A percentile compares a stretch with the other conserved stretches of the same genome.
Evolutionary conservation across 1,284 basidiomycete genomes (phyloP).

Genomic region (Apiotrichum sp.): DNA sequence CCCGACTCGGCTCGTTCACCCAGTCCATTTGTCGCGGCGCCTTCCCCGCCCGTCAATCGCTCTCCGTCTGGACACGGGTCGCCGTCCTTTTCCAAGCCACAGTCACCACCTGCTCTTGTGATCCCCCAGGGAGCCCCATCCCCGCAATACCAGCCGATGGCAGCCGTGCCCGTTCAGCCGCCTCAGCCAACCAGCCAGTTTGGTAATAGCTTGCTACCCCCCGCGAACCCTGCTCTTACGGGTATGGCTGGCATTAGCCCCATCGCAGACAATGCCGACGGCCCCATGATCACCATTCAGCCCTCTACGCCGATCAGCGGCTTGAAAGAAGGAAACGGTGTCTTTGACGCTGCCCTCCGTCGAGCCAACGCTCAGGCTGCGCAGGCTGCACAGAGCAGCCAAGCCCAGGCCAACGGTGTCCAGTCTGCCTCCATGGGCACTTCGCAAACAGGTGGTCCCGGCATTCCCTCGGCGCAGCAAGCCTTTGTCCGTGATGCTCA

Average conservation of each 20-base stretch:
- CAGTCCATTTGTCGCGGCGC: constrained; percentile 25
- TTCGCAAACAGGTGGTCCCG: not conserved
- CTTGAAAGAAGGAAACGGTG: constrained; percentile 37
- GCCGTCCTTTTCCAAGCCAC: constrained; percentile 41
- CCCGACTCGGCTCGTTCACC: constrained; percentile 24
- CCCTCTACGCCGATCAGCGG: constrained; percentile 47
- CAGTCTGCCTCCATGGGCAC: not conserved
- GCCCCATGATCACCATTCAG: constrained; percentile 48
- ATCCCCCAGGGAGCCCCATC: constrained; percentile 38
- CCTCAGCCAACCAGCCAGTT: constrained; percentile 8
- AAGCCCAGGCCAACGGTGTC: not conserved
- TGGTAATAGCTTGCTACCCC: constrained; percentile 29
- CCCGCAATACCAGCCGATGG: constrained; percentile 12
- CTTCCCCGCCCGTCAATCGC: constrained; percentile 21
- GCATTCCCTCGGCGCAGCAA: not conserved
- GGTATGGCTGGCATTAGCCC: constrained; percentile 46
- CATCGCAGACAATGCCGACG: constrained; percentile 42
- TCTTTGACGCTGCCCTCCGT: constrained; percentile 41
- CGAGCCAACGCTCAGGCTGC: constrained; percentile 16
- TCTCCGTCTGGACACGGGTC: constrained; percentile 19
- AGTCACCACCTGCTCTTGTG: constrained; percentile 44
- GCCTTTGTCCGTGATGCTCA: constrained; percentile 3
- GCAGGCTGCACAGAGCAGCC: not conserved
- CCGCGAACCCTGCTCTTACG: constrained; percentile 37
- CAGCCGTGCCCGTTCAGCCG: not conserved